Evolutionary conservation across 2,329 filamentous ascomycete species (phyloP), one percentile per base, ranked within the genome.

Genomic region (Zymoseptoria tritici): DNA sequence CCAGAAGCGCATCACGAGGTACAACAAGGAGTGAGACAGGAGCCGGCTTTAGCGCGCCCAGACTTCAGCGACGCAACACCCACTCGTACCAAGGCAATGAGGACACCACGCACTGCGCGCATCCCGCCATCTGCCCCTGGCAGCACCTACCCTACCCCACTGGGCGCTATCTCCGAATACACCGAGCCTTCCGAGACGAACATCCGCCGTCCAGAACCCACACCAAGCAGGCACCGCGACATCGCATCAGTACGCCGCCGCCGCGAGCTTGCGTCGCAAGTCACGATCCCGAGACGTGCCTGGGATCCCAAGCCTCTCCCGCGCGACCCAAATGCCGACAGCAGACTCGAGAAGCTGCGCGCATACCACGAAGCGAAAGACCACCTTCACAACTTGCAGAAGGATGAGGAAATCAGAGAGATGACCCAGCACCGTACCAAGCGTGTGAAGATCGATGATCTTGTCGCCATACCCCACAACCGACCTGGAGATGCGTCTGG

Each of bases 401-500:
- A 65, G 36, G 68, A 71, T 49, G 59, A 62, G 31, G 68, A 71
- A 29, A 54, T 69, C 51, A 60, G 53, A 36, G 65, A 71, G 56
- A 67, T 67, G 49, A 62, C 66, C 22, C 56, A 61, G 22, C 68
- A 66, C 51, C 63, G 63, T 52, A 57, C 58, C 42, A 73, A 73
- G 65, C 61, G 68, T 21, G 68, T 72, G 54, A 73, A 72, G 62
- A 60, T 72, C 51, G 70, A 72, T 57, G 58, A 67, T n/a, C 58
- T 73, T 9, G 60, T 61, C 9, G 49, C 31, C 11, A 70, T 73
- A 26, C 71, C 71, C 56, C 68, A 71, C 60, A 69, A 68, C 54
- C 62, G 61, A 11, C 71, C 70, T 4, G 70, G 70, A 26, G 71
- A 73, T 20, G 52, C 66, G 3, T 55, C 49, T n/a, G 63, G 64